Conservation (phyloP, 345 rosid genomes). For the Trapa bicornis region DNA sequence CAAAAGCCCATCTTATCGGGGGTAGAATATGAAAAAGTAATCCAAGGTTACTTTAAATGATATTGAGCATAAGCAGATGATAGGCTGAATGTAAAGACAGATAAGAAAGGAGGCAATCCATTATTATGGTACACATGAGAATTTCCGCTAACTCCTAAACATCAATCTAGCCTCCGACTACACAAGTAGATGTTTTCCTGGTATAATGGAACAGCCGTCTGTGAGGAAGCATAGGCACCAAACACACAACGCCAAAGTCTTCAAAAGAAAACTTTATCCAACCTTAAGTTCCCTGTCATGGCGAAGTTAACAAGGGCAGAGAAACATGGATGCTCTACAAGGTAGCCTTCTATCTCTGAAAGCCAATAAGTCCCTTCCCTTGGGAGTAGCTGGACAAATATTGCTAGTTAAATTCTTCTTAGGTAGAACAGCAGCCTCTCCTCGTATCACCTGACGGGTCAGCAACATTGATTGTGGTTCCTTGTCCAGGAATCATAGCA, state of each 20-base stretch:
- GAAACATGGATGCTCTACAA: conserved; percentile 1
- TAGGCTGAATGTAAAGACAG: background rate
- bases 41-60: background rate
- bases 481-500: conserved; percentile 17
- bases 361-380: conserved; percentile 3
- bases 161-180: background rate
- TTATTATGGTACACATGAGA: conserved; percentile 1
- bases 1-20: too few species aligned
- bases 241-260: background rate
- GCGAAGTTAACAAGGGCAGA: background rate
- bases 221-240: background rate
- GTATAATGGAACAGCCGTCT: background rate
- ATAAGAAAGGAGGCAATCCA: background rate
- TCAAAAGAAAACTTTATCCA: background rate
- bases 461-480: conserved; percentile 15
- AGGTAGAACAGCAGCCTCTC: conserved; percentile 16
- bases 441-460: conserved; percentile 13
- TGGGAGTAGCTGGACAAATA: background rate
- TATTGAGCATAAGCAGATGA: background rate
- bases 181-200: background rate
- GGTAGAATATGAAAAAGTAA: too few species aligned
- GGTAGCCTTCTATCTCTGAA: background rate
- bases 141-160: background rate
- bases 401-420: background rate
- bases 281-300: background rate